These are phyloP conservation scores for Tolypocladium amazonense DNA, from an alignment of 2,329 filamentous ascomycete genomes.

Conservation along the genomic window DNA sequence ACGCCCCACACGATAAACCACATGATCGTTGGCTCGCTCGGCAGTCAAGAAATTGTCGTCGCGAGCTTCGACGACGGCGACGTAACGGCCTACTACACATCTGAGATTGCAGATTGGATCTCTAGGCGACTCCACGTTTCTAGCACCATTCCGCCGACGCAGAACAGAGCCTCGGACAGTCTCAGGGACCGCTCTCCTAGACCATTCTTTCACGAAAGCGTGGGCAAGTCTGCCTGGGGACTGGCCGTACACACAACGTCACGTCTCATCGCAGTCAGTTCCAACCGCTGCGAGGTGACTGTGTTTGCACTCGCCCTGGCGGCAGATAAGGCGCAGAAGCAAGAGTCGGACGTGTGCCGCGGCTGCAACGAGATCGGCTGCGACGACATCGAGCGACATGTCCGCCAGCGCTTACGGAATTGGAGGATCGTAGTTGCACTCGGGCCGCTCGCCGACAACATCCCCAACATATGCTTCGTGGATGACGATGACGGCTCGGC, in stretches of 20 bases:
- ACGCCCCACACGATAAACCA: conserved; percentile 58
- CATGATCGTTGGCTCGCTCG: conserved; percentile 57
- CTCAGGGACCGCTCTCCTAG: conserved; percentile 13
- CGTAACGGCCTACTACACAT: conserved; percentile 58
- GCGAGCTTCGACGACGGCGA: conserved; percentile 67
- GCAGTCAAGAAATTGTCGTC: conserved; percentile 57
- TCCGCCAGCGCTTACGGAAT: conserved; percentile 31
- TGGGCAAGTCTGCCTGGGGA: conserved; percentile 77
- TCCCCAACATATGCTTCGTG: conserved; percentile 43
- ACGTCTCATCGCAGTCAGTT: conserved; percentile 76
- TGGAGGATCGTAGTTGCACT: conserved; percentile 40
- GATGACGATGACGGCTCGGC: conserved; percentile 35
- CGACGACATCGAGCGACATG: conserved; percentile 15
- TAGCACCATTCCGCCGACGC: conserved; percentile 2
- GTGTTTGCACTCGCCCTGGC: conserved; percentile 40
- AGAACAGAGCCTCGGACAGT: background rate
- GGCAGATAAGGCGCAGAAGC: background rate
- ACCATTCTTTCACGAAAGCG: conserved; percentile 65
- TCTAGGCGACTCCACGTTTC: conserved; percentile 9
- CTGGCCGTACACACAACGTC: conserved; percentile 70
- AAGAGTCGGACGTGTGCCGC: conserved; percentile 1
- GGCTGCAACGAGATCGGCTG: conserved; percentile 4
- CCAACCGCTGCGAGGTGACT: conserved; percentile 52
- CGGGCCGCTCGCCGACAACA: conserved; percentile 28
- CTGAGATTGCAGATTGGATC: conserved; percentile 36